These are phyloP conservation scores for Auricularia sp. DNA, from an alignment of 768 basidiomycete genomes.

Conservation along the genomic window DNA sequence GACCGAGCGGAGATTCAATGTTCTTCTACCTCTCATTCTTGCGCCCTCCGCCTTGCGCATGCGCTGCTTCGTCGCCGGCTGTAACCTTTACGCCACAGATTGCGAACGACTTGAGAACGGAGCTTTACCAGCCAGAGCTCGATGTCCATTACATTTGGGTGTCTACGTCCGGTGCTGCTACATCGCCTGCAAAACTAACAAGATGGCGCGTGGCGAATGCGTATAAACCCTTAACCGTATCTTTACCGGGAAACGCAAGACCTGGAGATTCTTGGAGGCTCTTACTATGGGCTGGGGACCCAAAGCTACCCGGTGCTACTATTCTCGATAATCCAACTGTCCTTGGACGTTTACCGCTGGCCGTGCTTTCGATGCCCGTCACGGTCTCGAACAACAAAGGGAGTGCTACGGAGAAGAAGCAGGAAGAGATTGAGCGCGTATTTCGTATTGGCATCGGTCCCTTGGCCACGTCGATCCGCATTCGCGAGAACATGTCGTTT, in stretches of 20 bases:
- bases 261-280: slow-evolving; percentile 59
- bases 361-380: slow-evolving; percentile 67
- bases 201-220: slow-evolving; percentile 60
- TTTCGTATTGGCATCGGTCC: slow-evolving; percentile 23
- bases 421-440: slow-evolving; percentile 54
- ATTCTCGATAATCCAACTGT: slow-evolving; percentile 24
- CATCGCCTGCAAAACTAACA: slow-evolving; percentile 52
- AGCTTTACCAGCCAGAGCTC: slow-evolving; percentile 39
- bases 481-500: slow-evolving; percentile 78
- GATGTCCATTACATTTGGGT: slow-evolving; percentile 70
- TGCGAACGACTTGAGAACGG: slow-evolving; percentile 83
- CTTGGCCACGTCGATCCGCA: slow-evolving; percentile 23
- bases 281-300: slow-evolving; percentile 36
- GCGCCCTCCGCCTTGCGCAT: slow-evolving; percentile 63
- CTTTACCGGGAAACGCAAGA: slow-evolving; percentile 42
- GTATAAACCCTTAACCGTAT: slow-evolving; percentile 67
- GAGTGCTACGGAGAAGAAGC: slow-evolving; percentile 32
- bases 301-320: slow-evolving; percentile 30
- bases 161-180: neutral
- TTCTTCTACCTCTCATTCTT: slow-evolving; percentile 86
- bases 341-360: slow-evolving; percentile 29
- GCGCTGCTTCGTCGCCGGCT: slow-evolving; percentile 26
- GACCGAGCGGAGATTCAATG: slow-evolving; percentile 31
- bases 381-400: slow-evolving; percentile 14
- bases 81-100: slow-evolving; percentile 73